Conservation (phyloP, 177 flowering plant genomes). For the Vitis hybrid region DNA sequence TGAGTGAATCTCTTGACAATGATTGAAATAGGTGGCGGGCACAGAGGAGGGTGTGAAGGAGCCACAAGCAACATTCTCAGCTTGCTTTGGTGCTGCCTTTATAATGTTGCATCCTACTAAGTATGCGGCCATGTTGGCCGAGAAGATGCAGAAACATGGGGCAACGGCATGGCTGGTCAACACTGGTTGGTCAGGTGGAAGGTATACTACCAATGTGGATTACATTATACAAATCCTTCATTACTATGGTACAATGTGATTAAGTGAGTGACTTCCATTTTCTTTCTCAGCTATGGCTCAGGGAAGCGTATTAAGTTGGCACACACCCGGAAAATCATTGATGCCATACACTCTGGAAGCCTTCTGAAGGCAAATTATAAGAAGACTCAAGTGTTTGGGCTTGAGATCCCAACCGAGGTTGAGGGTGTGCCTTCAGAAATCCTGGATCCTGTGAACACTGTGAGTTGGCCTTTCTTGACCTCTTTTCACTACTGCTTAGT, state of each 20-base stretch:
- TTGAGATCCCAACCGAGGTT: conserved; percentile 72
- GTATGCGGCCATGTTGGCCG: conserved; percentile 97
- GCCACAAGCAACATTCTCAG: conserved; percentile 94
- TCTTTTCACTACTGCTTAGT: not conserved
- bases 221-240: too few species aligned
- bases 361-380: conserved; percentile 62
- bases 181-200: conserved; percentile 99
- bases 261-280: not conserved
- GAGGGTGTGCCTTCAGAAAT: conserved; percentile 91
- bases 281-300: conserved; percentile 61
- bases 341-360: conserved; percentile 87
- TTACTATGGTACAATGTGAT: not conserved
- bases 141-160: conserved; percentile 92
- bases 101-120: conserved; percentile 98
- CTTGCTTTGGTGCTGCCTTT: conserved; percentile 99
- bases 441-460: conserved; percentile 77
- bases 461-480: conserved; percentile 28
- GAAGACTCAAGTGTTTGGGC: conserved; percentile 77
- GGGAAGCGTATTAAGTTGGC: conserved; percentile 79
- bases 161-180: conserved; percentile 99
- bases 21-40: conserved; percentile 76
- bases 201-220: conserved; percentile 38
- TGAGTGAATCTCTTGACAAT: not conserved
- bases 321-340: conserved; percentile 81
- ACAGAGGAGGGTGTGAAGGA: conserved; percentile 96